Percentiles rank a stretch among this genome's conserved stretches.
These are phyloP conservation scores for Termitomyces sp. DNA, from an alignment of 1,284 basidiomycete genomes.

Conservation along the genomic window DNA sequence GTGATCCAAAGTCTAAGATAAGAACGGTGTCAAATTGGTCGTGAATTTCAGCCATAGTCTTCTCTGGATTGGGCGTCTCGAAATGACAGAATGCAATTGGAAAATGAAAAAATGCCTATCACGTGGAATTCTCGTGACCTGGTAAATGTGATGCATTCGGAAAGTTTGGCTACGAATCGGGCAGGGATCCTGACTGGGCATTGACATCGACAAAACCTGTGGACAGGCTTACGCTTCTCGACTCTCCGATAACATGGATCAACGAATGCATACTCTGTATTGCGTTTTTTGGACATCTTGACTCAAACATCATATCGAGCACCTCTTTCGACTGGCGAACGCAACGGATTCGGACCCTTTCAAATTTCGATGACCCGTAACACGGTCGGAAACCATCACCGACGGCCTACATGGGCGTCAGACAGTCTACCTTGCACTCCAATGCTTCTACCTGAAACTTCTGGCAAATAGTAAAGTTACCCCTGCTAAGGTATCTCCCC, in stretches of 20 bases:
- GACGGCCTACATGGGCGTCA: neutral
- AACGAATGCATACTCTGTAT: neutral
- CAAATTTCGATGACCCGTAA: neutral
- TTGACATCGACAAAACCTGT: neutral
- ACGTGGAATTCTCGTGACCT: conserved; percentile 12
- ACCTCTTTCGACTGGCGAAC: neutral
- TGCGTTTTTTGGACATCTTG: neutral
- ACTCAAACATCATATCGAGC: neutral
- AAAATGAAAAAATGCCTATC: conserved; percentile 12
- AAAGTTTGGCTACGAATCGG: no score
- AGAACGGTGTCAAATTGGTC: conserved; percentile 96
- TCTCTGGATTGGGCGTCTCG: neutral
- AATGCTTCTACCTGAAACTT: neutral
- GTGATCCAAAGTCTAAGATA: conserved; percentile 97
- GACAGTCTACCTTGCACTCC: neutral
- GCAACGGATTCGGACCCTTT: neutral
- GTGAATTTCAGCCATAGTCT: conserved; percentile 79
- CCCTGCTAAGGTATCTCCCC: conserved; percentile 7
- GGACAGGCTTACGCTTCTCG: neutral
- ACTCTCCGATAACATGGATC: neutral
- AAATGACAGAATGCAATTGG: neutral
- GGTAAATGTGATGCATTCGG: no score
- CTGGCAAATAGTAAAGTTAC: neutral
- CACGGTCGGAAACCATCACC: conserved; percentile 7
- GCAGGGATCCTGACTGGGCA: neutral